phyloP scores from a whole-genome alignment of 495 filamentous ascomycete genomes.

The Niebla homalea region DNA sequence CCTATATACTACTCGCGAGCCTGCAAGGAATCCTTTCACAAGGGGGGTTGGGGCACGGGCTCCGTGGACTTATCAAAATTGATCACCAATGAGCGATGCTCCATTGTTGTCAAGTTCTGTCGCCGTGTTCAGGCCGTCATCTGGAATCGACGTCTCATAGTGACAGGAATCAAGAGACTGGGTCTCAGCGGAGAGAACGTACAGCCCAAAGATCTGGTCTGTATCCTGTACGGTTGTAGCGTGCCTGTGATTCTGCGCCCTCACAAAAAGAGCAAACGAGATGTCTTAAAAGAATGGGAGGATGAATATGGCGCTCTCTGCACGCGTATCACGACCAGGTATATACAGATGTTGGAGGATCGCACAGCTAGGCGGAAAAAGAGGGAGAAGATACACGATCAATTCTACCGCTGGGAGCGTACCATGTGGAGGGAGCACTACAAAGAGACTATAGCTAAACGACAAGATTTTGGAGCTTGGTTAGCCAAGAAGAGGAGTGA shows the following conservation, averaged over 20 bases:
- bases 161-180: conserved; percentile 12
- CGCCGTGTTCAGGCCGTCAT: conserved; percentile 28
- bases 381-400: too few relatives aligned
- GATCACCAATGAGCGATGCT: conserved; percentile 23
- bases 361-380: too few relatives aligned
- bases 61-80: conserved; percentile 24
- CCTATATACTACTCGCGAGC: conserved; percentile 23
- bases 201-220: conserved; percentile 20
- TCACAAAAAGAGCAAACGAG: neutral
- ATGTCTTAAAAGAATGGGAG: neutral
- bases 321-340: neutral
- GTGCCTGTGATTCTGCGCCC: conserved; percentile 28
- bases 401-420: too few relatives aligned
- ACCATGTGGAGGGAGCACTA: too few relatives aligned
- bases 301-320: neutral
- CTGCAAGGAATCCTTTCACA: conserved; percentile 7
- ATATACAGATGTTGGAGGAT: neutral
- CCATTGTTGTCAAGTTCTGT: conserved; percentile 26
- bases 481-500: neutral
- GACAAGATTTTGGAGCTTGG: neutral
- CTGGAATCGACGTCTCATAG: conserved; percentile 24
- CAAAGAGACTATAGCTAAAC: too few relatives aligned
- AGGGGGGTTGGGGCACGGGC: conserved; percentile 9
- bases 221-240: conserved; percentile 30
- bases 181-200: conserved; percentile 2